phyloP scores from a whole-genome alignment of 2,329 filamentous ascomycete species.

The Penicillium sp. region DNA sequence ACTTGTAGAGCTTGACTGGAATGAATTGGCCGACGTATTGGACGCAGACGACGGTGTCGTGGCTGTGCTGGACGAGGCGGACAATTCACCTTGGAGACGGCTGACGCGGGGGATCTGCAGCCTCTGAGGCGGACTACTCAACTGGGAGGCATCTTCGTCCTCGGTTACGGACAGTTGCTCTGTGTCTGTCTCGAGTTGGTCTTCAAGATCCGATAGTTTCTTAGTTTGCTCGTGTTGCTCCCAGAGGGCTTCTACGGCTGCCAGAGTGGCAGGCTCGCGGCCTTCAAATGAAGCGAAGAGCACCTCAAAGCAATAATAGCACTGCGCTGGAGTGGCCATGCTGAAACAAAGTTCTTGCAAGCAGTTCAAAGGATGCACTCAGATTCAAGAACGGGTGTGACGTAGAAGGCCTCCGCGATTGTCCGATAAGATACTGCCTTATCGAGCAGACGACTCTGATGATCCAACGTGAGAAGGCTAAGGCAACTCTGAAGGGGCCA shows the following conservation, averaged over 20 bases:
- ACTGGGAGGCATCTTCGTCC: conserved; percentile 21
- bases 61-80: conserved; percentile 42
- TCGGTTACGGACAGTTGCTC: conserved; percentile 24
- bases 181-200: conserved; percentile 22
- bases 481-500: not conserved
- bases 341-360: not conserved
- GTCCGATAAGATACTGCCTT: conserved; percentile 22
- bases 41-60: conserved; percentile 49
- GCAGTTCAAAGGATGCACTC: not conserved
- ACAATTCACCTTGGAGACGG: conserved; percentile 36
- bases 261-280: conserved; percentile 66
- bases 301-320: conserved; percentile 89
- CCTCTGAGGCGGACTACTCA: conserved; percentile 18
- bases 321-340: conserved; percentile 87
- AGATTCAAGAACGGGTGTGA: not conserved
- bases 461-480: not conserved
- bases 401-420: conserved; percentile 9
- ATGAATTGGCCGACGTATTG: conserved; percentile 49
- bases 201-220: conserved; percentile 38
- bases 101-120: conserved; percentile 35
- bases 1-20: conserved; percentile 42
- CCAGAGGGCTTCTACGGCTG: conserved; percentile 71
- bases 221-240: conserved; percentile 50
- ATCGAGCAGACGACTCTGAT: conserved; percentile 1
- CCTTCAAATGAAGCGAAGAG: conserved; percentile 74